Evolutionary conservation across 345 rosid species (phyloP).

Genomic region (Rhizophora mangle): DNA sequence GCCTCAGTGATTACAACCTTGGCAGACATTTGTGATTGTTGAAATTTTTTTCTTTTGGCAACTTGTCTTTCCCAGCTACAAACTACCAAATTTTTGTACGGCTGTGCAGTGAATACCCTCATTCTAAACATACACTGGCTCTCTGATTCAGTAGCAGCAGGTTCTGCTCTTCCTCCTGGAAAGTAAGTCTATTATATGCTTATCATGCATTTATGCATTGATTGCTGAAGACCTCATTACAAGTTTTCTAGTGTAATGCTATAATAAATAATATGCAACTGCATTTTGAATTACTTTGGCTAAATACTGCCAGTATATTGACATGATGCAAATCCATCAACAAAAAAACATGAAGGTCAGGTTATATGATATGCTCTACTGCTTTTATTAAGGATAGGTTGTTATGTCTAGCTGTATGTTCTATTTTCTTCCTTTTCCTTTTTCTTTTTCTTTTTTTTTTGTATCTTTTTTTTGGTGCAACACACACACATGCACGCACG

Average conservation of each 20-base stretch:
- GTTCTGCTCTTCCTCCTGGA: slow-evolving; percentile 38
- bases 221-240: background rate
- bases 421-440: too few relatives aligned
- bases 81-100: slow-evolving; percentile 59
- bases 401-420: too few relatives aligned
- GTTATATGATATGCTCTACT: too few relatives aligned
- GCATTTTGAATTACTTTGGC: too few relatives aligned
- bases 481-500: too few relatives aligned
- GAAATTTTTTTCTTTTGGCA: background rate
- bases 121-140: slow-evolving; percentile 52
- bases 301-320: background rate
- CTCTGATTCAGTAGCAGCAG: slow-evolving; percentile 50
- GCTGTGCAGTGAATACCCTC: slow-evolving; percentile 49
- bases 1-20: background rate
- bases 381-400: too few relatives aligned
- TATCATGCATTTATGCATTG: background rate
- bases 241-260: too few relatives aligned
- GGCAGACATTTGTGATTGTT: background rate
- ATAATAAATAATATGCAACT: too few relatives aligned
- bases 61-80: slow-evolving; percentile 37
- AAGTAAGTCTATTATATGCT: slow-evolving; percentile 33
- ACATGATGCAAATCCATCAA: background rate
- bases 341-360: background rate
- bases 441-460: too few relatives aligned
- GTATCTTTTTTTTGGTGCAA: too few relatives aligned